These are phyloP conservation scores for Lindgomyces ingoldianus DNA, from an alignment of 495 filamentous ascomycete species.

Conservation along the genomic window DNA sequence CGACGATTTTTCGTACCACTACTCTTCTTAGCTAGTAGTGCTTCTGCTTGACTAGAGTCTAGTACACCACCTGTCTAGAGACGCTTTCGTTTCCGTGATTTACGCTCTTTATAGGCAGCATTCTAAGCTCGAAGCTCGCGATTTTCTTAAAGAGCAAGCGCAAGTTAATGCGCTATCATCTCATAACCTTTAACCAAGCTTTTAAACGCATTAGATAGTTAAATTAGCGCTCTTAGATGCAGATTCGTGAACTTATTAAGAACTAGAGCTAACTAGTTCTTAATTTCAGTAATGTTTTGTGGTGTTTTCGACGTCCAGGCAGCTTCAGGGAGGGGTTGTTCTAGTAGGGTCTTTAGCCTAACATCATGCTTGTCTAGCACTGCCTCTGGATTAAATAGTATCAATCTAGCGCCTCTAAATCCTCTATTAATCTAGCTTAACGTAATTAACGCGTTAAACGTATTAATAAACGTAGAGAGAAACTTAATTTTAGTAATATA, in stretches of 20 bases:
- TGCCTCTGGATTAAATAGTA: conserved; percentile 19
- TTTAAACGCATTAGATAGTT: conserved; percentile 5
- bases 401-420: conserved; percentile 32
- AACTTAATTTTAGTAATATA: conserved; percentile 33
- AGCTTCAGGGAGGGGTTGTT: conserved; percentile 1
- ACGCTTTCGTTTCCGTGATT: background rate
- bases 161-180: background rate
- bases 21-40: background rate
- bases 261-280: conserved; percentile 1
- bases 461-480: conserved; percentile 9
- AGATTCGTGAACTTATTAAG: conserved; percentile 5
- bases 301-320: conserved; percentile 11
- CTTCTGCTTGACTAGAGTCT: background rate
- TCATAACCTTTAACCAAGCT: conserved; percentile 8
- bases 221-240: background rate
- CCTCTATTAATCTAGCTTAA: conserved; percentile 14
- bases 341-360: conserved; percentile 1
- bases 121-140: background rate
- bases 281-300: conserved; percentile 1
- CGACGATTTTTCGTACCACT: background rate
- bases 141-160: conserved; percentile 1
- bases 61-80: background rate
- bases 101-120: background rate
- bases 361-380: conserved; percentile 1
- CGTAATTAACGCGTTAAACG: conserved; percentile 13